Base-by-base conservation (phyloP, 495 filamentous ascomycete species). In the Trichoderma reesei region DNA sequence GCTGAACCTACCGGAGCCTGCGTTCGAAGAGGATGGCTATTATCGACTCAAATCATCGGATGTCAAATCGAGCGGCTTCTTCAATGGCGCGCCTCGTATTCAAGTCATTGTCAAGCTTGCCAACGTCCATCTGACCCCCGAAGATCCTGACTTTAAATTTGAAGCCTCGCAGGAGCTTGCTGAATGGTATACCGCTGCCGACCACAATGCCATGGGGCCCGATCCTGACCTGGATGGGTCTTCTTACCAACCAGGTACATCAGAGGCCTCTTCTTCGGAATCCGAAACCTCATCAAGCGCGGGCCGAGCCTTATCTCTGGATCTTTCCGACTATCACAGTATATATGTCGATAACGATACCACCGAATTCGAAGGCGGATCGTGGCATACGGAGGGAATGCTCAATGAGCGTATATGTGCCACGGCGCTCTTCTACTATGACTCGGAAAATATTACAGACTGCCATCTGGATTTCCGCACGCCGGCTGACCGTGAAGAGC, bases 31-130 rank as follows among this genome's bases (percentile, higher is more conserved):
- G 3, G 46, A 44, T 31, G 9, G 9, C 51, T 13, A 59, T 13
- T 9, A 59, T 26, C 14, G 26, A 13, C 5, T 64, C n/a, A 37
- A 64, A 14, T 16, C 63, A n/a, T 56, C 46, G 4, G 63, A 56
- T 16, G 26, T 59, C 33, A 64, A 38, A 36, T 59, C 38, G 0
- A 46, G 41, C 61, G 31, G 41, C 16, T 42, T 42, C 41, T 61
- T 62, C 60, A 42, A 60, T 5, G 59, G 33, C 59, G n/a, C 38
- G n/a, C 9, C 61, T 34, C 64, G 77, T 0, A 64, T 88, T 0
- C 85, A 88, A 65, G 74, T 88, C 1, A 85, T 87, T 38, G 79
- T 87, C 54, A 86, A 87, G 65, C 68, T 88, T 4, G 79, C 80
- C 1, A 83, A 81, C 63, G 86, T 88, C 63, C 72, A 85, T 31